Evolutionary conservation across 2,329 filamentous ascomycete genomes (phyloP).

Genomic region (Monilinia aucupariae): DNA sequence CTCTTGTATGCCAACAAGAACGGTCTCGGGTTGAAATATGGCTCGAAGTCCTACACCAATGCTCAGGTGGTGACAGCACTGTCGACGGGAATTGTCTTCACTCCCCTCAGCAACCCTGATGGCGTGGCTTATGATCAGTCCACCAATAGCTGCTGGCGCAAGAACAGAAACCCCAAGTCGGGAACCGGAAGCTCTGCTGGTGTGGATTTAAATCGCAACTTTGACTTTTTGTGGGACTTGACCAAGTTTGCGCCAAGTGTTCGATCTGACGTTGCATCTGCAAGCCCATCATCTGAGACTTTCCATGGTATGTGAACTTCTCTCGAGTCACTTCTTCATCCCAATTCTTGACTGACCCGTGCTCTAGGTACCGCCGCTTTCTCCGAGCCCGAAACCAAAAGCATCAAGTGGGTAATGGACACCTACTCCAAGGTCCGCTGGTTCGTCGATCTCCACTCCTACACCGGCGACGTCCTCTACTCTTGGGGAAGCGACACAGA

Average conservation of each 20-base stretch:
- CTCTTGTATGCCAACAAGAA: conserved; percentile 48
- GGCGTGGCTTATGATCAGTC: conserved; percentile 47
- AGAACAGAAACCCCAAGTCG: conserved; percentile 47
- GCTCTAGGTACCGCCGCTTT: conserved; percentile 42
- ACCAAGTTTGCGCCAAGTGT: conserved; percentile 40
- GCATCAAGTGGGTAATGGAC: conserved; percentile 48
- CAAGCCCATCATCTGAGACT: conserved; percentile 20
- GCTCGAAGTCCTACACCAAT: conserved; percentile 46
- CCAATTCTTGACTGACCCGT: background rate
- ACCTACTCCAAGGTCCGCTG: conserved; percentile 47
- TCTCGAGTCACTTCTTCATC: background rate
- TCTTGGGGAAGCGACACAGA: conserved; percentile 52
- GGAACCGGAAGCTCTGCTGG: conserved; percentile 37
- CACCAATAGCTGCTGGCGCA: conserved; percentile 48
- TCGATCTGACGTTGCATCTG: conserved; percentile 39
- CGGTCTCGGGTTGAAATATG: conserved; percentile 47
- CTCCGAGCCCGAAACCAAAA: conserved; percentile 53
- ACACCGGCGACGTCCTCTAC: conserved; percentile 48
- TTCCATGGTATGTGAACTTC: conserved; percentile 37
- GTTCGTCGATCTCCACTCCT: conserved; percentile 56
- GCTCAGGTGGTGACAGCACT: conserved; percentile 48
- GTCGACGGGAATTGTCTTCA: conserved; percentile 47
- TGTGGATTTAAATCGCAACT: conserved; percentile 53
- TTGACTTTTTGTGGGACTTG: conserved; percentile 54
- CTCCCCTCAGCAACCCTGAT: conserved; percentile 51